Base-by-base conservation (phyloP, 164 flowering plant genomes). In the Berberis thunbergii region DNA sequence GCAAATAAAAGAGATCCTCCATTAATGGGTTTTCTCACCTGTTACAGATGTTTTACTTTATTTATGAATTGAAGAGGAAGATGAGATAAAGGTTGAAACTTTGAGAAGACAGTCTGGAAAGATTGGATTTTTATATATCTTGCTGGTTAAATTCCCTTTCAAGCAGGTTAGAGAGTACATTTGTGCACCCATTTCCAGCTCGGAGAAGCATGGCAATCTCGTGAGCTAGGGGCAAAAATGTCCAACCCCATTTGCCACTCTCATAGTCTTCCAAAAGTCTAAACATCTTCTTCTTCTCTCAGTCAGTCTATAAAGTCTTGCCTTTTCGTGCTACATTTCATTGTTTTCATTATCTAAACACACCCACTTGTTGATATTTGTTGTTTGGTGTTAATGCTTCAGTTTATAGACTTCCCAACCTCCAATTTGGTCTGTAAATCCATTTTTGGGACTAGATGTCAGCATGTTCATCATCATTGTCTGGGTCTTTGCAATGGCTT, bases 181-280 rank as follows among this genome's bases (percentile, higher is more conserved):
- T 62, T 49, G 44, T 43, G 43, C 41, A 45, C 60, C 57, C 45
- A 59, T 64, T 60, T 73, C 74, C 81, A 80, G 79, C 88, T 70
- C 74, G 63, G 68, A 83, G 75, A 75, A 80, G 83, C 86, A 84
- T 77, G 87, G 82, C 83, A 82, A 63, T 82, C 88, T 70, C 87
- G 85, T 86, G 95, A 86, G 83, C 26, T 26, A 82, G 75, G 67
- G 80, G 80, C 80, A 74, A 73, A 72, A 64, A 72, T 57, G 69
- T 46, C 62, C 75, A 50, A 41, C 42, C 65, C 57, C 43, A 66
- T 64, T 26, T 52, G 3, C n/a, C 11, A 52, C 11, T 52, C 11
- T 52, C 54, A 46, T 46, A 4, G 8, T 46, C 49, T 8, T 4
- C 8, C 8, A 10, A 1, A 7, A 52, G 3, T 2, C 54, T 10